These are phyloP conservation scores for Phytomonas sp. DNA, from an alignment of 208 protist genomes.

Conservation along the genomic window DNA sequence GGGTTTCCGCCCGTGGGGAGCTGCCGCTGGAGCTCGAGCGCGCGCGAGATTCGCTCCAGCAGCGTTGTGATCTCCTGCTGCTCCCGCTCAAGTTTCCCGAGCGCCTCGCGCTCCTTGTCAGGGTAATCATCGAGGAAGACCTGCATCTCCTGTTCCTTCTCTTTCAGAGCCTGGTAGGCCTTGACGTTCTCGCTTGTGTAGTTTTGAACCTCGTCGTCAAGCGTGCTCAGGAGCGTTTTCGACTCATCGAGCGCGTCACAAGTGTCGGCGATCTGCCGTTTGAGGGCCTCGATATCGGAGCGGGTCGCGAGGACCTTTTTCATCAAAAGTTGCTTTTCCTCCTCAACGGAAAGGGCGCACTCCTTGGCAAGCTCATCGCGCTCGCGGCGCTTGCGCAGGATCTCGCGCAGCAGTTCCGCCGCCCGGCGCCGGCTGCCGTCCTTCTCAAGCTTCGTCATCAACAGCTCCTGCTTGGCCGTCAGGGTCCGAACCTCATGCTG, in stretches of 20 bases:
- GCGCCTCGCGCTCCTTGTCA: slow-evolving; percentile 58
- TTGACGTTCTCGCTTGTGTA: slow-evolving; percentile 83
- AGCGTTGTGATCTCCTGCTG: slow-evolving; percentile 60
- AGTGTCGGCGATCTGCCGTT: slow-evolving; percentile 72
- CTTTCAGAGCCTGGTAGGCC: slow-evolving; percentile 76
- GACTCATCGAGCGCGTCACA: slow-evolving; percentile 71
- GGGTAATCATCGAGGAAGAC: slow-evolving; percentile 84
- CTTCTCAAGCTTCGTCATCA: slow-evolving; percentile 63
- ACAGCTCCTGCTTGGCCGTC: slow-evolving; percentile 72
- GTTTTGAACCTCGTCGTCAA: slow-evolving; percentile 79
- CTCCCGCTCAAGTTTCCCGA: slow-evolving; percentile 39
- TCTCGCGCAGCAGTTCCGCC: slow-evolving; percentile 52
- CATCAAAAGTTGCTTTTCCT: slow-evolving; percentile 77
- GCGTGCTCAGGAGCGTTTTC: slow-evolving; percentile 39
- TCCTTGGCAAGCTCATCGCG: slow-evolving; percentile 61
- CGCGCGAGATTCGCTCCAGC: slow-evolving; percentile 74
- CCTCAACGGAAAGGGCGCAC: slow-evolving; percentile 74
- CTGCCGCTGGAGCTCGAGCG: slow-evolving; percentile 65
- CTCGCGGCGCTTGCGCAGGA: slow-evolving; percentile 68
- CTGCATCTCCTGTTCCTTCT: slow-evolving; percentile 81
- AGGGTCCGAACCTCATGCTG: slow-evolving; percentile 79
- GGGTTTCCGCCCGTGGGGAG: slow-evolving; percentile 59
- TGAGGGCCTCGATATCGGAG: slow-evolving; percentile 77
- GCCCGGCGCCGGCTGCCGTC: slow-evolving; percentile 75
- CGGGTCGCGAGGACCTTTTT: slow-evolving; percentile 69